Conservation (phyloP, 2,329 filamentous ascomycete species). For the Aspergillus sp. region DNA sequence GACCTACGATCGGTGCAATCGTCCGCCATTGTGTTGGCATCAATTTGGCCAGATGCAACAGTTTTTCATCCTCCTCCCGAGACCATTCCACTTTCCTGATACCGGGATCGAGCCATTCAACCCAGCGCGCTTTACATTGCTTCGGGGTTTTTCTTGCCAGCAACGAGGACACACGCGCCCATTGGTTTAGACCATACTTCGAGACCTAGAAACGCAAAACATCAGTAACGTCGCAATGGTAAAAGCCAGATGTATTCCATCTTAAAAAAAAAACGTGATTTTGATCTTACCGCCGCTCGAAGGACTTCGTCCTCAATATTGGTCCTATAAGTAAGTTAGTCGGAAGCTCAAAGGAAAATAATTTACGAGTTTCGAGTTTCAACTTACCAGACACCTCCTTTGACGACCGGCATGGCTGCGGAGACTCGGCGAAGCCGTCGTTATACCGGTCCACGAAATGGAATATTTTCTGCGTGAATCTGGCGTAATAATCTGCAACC, state of each 20-base stretch:
- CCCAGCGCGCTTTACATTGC: constrained; percentile 98
- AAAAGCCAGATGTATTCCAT: neutral
- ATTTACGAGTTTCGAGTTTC: neutral
- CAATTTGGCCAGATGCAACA: constrained; percentile 93
- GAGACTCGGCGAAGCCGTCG: constrained; percentile 10
- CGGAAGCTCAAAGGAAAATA: neutral
- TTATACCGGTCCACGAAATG: neutral
- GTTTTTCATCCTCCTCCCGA: constrained; percentile 96
- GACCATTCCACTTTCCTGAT: constrained; percentile 99
- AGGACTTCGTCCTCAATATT: constrained; percentile 91
- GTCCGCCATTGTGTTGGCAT: constrained; percentile 99
- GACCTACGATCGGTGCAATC: constrained; percentile 92
- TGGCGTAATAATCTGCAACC: constrained; percentile 10
- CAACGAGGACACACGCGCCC: constrained; percentile 96
- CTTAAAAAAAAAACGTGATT: neutral
- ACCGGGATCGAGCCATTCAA: constrained; percentile 95
- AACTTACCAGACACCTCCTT: constrained; percentile 61
- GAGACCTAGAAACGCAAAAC: constrained; percentile 55
- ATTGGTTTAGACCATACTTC: constrained; percentile 95
- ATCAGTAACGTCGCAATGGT: constrained; percentile 8
- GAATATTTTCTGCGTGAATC: neutral
- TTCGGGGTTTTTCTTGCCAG: constrained; percentile 97
- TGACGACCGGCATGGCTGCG: constrained; percentile 61
- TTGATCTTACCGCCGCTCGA: constrained; percentile 68
- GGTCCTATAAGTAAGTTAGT: constrained; percentile 46